These are phyloP conservation scores for Darksidea phi DNA, from an alignment of 495 filamentous ascomycete genomes.

Conservation along the genomic window DNA sequence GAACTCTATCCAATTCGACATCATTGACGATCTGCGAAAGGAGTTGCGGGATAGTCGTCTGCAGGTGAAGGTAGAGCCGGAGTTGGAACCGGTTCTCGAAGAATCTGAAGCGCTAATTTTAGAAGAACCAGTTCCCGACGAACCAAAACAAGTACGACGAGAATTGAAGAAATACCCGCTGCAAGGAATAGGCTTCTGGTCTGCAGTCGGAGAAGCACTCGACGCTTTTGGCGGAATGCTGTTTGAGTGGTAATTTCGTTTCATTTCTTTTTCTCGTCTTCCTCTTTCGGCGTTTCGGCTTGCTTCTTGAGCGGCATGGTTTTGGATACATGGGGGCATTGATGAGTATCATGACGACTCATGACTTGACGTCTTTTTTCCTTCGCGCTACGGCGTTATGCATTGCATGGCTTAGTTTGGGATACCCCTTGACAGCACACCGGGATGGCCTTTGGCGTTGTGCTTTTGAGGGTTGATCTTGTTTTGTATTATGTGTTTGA, in stretches of 20 bases:
- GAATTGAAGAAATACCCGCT: not conserved
- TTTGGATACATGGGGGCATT: too few relatives aligned
- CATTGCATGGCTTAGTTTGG: not conserved
- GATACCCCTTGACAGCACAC: not conserved
- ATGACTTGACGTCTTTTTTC: too few relatives aligned
- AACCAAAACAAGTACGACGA: too few relatives aligned
- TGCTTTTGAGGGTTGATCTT: not conserved
- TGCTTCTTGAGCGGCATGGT: too few relatives aligned
- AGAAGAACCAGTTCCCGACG: too few relatives aligned
- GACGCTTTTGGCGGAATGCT: conserved; percentile 16
- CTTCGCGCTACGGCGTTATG: not conserved
- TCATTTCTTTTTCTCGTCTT: not conserved
- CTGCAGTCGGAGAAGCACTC: conserved; percentile 13
- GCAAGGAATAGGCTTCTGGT: not conserved
- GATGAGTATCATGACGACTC: too few relatives aligned
- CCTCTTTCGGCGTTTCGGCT: too few relatives aligned
- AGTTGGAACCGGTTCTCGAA: too few relatives aligned
- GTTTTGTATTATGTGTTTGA: too few relatives aligned
- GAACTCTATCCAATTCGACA: conserved; percentile 17
- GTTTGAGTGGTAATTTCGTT: conserved; percentile 7
- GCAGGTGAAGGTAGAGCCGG: not conserved
- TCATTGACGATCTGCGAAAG: conserved; percentile 11
- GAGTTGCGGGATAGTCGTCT: conserved; percentile 1
- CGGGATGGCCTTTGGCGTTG: not conserved
- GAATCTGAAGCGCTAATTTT: too few relatives aligned